Evolutionary conservation across 1,139 yeast genomes (phyloP).

Genomic region (Candida tunisiensis): DNA sequence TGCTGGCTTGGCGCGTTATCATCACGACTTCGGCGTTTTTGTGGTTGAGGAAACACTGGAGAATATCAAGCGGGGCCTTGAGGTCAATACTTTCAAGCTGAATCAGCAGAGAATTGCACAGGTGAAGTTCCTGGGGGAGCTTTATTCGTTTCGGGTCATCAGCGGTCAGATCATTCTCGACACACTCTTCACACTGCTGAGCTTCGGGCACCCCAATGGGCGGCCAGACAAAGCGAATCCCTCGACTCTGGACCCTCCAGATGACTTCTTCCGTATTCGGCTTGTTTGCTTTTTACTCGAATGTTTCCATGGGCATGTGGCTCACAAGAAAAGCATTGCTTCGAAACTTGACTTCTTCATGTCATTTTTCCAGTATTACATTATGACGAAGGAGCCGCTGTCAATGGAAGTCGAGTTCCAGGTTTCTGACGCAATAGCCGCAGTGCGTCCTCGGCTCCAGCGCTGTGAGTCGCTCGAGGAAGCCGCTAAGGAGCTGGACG

Average conservation of each 20-base stretch:
- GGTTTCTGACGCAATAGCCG: constrained; percentile 14
- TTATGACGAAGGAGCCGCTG: constrained; percentile 46
- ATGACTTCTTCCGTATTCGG: constrained; percentile 58
- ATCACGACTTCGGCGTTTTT: constrained; percentile 24
- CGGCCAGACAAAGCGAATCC: constrained; percentile 34
- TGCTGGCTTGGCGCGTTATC: constrained; percentile 19
- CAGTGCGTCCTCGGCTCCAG: background rate
- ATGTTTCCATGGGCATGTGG: constrained; percentile 6
- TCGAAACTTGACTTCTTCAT: constrained; percentile 32
- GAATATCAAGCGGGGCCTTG: constrained; percentile 46
- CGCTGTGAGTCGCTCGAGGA: background rate
- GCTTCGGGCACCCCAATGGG: constrained; percentile 51
- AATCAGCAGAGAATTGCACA: constrained; percentile 51
- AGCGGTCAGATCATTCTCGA: constrained; percentile 31
- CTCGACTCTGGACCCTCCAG: constrained; percentile 38
- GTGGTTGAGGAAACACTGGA: constrained; percentile 57
- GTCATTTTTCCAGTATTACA: constrained; percentile 57
- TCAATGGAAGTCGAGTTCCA: constrained; percentile 50
- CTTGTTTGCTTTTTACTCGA: constrained; percentile 28
- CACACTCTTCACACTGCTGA: constrained; percentile 40
- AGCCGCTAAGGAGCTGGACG: background rate
- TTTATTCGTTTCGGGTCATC: constrained; percentile 34
- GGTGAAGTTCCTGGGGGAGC: constrained; percentile 40
- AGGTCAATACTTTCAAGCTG: constrained; percentile 39
- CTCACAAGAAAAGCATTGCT: too few relatives aligned